These are phyloP conservation scores for Dactylellina haptotyla DNA, from an alignment of 2,329 filamentous ascomycete species.

Conservation along the genomic window DNA sequence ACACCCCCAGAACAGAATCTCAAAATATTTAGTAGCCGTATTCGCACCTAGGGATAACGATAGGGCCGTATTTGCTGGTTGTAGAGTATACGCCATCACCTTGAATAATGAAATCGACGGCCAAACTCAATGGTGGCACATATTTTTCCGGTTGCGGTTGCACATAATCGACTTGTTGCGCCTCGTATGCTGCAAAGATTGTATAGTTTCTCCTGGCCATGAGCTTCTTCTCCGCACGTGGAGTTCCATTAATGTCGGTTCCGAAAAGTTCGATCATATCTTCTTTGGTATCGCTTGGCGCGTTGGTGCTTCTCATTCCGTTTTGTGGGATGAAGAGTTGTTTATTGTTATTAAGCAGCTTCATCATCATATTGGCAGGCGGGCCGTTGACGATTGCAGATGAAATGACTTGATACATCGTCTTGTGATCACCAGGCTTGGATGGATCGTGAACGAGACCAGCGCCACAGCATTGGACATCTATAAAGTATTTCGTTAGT, in stretches of 20 bases:
- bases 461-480: constrained; percentile 89
- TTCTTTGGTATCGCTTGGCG: constrained; percentile 91
- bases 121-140: constrained; percentile 73
- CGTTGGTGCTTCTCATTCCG: constrained; percentile 75
- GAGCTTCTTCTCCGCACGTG: constrained; percentile 85
- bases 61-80: constrained; percentile 95
- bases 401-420: constrained; percentile 85
- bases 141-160: constrained; percentile 61
- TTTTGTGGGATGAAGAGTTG: constrained; percentile 90
- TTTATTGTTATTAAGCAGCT: constrained; percentile 94
- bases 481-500: constrained; percentile 62
- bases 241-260: constrained; percentile 84
- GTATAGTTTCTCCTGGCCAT: constrained; percentile 95
- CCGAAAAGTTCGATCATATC: constrained; percentile 99
- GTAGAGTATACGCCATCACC: constrained; percentile 81
- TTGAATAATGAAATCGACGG: constrained; percentile 96
- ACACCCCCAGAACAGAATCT: neutral
- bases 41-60: constrained; percentile 88
- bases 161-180: constrained; percentile 66
- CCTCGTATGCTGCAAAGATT: constrained; percentile 92
- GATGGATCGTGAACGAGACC: constrained; percentile 93
- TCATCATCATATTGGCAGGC: constrained; percentile 83
- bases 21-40: constrained; percentile 69
- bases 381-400: constrained; percentile 92
- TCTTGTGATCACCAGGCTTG: constrained; percentile 70